Base-by-base conservation (phyloP, 495 filamentous ascomycete genomes). In the Penicillium paradoxum region DNA sequence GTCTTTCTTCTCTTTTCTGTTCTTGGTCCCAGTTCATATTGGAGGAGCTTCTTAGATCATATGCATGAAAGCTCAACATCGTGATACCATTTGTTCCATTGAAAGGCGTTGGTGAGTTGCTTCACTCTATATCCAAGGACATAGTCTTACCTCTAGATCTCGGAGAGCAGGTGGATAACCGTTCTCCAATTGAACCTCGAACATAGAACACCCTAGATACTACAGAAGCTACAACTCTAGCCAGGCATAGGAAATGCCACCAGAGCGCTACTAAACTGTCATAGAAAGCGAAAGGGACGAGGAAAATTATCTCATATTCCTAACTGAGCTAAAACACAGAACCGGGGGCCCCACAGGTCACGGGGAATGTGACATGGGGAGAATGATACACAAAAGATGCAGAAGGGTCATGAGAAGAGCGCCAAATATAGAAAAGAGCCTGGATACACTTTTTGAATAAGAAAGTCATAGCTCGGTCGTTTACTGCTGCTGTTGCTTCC, bases 401-500 rank as follows among this genome's bases (percentile, higher is more conserved):
- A 59, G 50, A 59, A 51, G 56, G 60, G 56, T 66, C 58, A 62
- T 59, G 61, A 59, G 54, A 64, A 64, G 55, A 62, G 63, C 63
- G 58, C 58, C 63, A 49, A 58, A 64, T 57, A 59, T 55, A 59
- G 46, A 60, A 47, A 60, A 60, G 57, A 54, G 49, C 50, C 45
- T 62, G 53, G 55, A 58, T 55, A 62, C 58, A 66, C 63, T 64
- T 64, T 60, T 66, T 66, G 49, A 43, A 42, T 24, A 15, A 37
- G 49, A 51, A 51, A 51, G 49, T 51, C 49, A 22, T 51, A 34
- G 49, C 49, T 51, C 45, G 61, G 48, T 50, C 53, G 52, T 55
- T 66, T 72, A 72, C 50, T 73, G 66, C 56, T 70, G 68, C 58
- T 70, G 68, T 57, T 71, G 72, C 66, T 72, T 76, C 68, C 67